Conservation (phyloP, 768 basidiomycete genomes). For the Russula sp. region DNA sequence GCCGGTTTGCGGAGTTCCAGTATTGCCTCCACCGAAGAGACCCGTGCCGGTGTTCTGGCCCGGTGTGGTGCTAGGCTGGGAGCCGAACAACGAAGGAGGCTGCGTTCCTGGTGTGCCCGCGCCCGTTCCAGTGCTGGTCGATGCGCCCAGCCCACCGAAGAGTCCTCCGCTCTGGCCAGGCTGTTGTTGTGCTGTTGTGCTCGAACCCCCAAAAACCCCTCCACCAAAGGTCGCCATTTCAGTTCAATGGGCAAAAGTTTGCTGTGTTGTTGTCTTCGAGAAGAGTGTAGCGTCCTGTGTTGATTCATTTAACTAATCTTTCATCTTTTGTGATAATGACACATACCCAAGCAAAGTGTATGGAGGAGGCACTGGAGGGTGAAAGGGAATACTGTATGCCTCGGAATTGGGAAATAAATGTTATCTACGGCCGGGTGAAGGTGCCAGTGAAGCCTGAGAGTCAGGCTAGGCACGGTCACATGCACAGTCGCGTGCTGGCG, state of each 20-base stretch:
- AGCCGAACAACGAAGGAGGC: constrained; percentile 9
- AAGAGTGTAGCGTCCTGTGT: not conserved
- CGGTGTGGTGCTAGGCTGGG: constrained; percentile 6
- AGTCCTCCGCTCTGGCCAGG: constrained; percentile 25
- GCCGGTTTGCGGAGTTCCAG: constrained; percentile 14
- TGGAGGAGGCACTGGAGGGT: not conserved
- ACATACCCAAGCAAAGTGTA: constrained; percentile 1
- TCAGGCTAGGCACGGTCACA: not conserved
- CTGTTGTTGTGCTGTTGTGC: constrained; percentile 22
- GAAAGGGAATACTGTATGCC: not conserved
- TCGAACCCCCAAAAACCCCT: constrained; percentile 22
- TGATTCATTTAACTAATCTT: not conserved
- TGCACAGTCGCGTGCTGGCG: not conserved
- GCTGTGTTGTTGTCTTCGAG: not conserved
- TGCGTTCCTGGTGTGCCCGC: not conserved
- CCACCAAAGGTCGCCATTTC: constrained; percentile 20
- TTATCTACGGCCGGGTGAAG: too few species aligned
- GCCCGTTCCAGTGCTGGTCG: not conserved
- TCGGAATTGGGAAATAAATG: not conserved
- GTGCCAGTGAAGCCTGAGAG: too few species aligned
- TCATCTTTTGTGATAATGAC: not conserved
- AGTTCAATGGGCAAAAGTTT: not conserved
- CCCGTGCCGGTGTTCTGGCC: constrained; percentile 7
- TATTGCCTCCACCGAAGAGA: constrained; percentile 4
- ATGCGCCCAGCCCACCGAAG: constrained; percentile 13